Evolutionary conservation across 176 grass and related monocot species (phyloP), one percentile per base, ranked within the genome.

Genomic region (Musa beccarii): DNA sequence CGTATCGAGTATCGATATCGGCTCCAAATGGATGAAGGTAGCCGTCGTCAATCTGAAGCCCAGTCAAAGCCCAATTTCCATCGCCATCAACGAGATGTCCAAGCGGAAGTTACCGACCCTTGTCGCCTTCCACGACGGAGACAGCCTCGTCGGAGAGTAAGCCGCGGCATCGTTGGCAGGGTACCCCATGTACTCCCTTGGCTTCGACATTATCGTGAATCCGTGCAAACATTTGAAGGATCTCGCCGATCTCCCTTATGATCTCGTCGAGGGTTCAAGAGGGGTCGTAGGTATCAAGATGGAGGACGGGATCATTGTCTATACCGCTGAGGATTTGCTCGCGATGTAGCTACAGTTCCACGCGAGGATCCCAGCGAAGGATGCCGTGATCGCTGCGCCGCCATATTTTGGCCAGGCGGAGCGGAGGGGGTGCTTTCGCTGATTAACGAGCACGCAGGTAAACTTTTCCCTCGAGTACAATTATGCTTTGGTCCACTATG

Each of bases 1-100:
- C n/a, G 95, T 94, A 77, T 84, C 85, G 22, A 99, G 95, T 88
- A 86, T 99, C 81, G 95, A 99, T 84, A 86, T 94, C 75, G 95
- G 91, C 16, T 94, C 95, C 3, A 91, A 99, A 66, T 94, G 95
- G 95, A 84, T 99, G 78, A 99, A 99, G 77, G 86, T 94, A 16
- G 95, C 88, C 1, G 95, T 77, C 50, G 95, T 99, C 63, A 92
- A 99, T 76, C 87, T 99, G 68, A 89, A 88, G 54, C 90, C 90
- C 0, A 86, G 91, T 3, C 91, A 85, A 17, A 80, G 63, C 25
- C 95, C 95, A 61, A 99, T 99, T 64, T 62, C 83, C 1, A 77
- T 99, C 65, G 91, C 95, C 76, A 99, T 92, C 76, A 99, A 99
- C 78, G 95, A 99, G 85, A 99, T 99, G 95, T 99, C 95, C 52